Percentiles rank a stretch among this genome's conserved stretches.
phyloP scores from a whole-genome alignment of 2,329 filamentous ascomycete species.

The Beauveria medogensis region DNA sequence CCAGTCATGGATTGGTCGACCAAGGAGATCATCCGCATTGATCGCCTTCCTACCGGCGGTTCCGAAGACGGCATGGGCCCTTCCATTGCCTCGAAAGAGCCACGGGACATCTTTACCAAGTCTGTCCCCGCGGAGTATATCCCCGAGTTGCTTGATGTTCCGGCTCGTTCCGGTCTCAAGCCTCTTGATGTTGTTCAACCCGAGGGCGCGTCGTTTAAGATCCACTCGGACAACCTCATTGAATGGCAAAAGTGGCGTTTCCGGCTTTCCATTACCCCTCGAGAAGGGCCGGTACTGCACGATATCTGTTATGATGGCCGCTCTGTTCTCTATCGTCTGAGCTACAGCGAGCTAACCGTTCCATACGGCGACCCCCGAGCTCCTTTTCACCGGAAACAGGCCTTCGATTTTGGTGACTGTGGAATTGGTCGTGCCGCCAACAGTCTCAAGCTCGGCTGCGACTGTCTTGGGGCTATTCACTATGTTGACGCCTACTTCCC shows the following conservation, averaged over 20 bases:
- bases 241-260: slow-evolving; percentile 64
- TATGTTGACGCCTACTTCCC: slow-evolving; percentile 51
- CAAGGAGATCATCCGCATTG: slow-evolving; percentile 47
- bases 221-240: slow-evolving; percentile 40
- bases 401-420: slow-evolving; percentile 64
- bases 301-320: slow-evolving; percentile 60
- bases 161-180: slow-evolving; percentile 48
- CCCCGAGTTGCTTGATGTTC: slow-evolving; percentile 40
- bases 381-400: slow-evolving; percentile 61
- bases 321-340: slow-evolving; percentile 58
- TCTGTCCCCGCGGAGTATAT: slow-evolving; percentile 36
- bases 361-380: slow-evolving; percentile 59
- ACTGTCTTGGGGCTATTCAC: slow-evolving; percentile 61
- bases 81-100: slow-evolving; percentile 26
- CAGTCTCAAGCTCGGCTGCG: slow-evolving; percentile 60
- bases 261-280: slow-evolving; percentile 59
- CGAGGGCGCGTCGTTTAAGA: slow-evolving; percentile 58
- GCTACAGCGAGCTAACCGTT: slow-evolving; percentile 62
- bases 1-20: slow-evolving; percentile 50
- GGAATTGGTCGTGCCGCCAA: slow-evolving; percentile 61
- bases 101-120: slow-evolving; percentile 37
- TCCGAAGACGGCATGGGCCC: slow-evolving; percentile 36
- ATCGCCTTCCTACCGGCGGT: slow-evolving; percentile 45
- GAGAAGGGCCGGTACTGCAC: slow-evolving; percentile 64
- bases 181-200: slow-evolving; percentile 65